Evolutionary conservation across 2,329 filamentous ascomycete species (phyloP).

Genomic region (Ophiostoma novo-ulmi): DNA sequence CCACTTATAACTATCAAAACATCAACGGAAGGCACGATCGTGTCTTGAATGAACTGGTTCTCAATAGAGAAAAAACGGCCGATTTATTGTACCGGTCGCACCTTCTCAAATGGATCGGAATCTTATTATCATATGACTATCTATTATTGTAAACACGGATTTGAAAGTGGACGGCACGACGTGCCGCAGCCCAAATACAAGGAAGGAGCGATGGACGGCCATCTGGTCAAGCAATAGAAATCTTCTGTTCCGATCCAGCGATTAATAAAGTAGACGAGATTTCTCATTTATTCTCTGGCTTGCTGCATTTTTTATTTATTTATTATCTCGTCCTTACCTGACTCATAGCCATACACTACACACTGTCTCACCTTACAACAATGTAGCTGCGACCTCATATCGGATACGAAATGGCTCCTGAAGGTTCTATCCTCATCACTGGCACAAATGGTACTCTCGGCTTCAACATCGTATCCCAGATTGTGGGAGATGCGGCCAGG

Average conservation of each 20-base stretch:
- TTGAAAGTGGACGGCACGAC: neutral
- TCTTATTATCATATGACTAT: neutral
- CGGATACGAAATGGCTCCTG: neutral
- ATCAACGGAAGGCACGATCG: neutral
- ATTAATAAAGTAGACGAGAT: neutral
- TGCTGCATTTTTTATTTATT: neutral
- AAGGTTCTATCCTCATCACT: constrained; percentile 26
- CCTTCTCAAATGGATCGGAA: neutral
- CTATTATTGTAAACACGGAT: neutral
- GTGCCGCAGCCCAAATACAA: neutral
- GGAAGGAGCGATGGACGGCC: neutral
- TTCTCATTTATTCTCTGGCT: neutral
- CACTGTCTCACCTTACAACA: neutral
- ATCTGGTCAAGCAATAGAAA: neutral
- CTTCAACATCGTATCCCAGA: constrained; percentile 21
- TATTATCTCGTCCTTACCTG: neutral
- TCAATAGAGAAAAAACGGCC: neutral
- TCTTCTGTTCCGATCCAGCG: neutral
- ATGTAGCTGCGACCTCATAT: neutral
- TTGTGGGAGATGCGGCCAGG: constrained; percentile 12
- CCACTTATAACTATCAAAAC: neutral
- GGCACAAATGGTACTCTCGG: constrained; percentile 26
- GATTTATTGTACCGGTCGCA: neutral
- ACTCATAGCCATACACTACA: neutral
- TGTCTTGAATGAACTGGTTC: neutral